Evolutionary conservation across 768 basidiomycete species (phyloP).

Genomic region (Pleurotus djamor): DNA sequence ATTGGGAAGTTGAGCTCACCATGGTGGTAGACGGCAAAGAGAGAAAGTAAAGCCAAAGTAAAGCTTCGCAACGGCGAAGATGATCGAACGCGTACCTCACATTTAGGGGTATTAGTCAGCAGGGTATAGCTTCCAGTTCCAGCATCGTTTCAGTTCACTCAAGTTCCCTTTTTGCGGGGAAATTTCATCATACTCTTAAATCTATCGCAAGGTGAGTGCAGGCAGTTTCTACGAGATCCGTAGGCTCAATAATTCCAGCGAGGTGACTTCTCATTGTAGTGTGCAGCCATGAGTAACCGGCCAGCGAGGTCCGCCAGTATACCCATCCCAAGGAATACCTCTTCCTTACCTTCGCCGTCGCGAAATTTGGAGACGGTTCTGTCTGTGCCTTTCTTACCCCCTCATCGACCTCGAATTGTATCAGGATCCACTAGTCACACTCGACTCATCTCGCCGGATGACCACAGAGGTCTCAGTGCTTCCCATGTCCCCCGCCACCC

Average conservation of each 20-base stretch:
- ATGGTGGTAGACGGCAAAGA: not conserved
- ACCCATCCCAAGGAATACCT: slow-evolving; percentile 54
- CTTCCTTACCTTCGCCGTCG: slow-evolving; percentile 38
- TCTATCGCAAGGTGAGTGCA: not conserved
- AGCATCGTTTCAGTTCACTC: not conserved
- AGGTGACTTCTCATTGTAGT: not conserved
- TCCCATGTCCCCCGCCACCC: slow-evolving; percentile 35
- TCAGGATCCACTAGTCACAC: slow-evolving; percentile 20
- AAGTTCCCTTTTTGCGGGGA: not conserved
- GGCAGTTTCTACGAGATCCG: not conserved
- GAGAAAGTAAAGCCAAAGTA: not conserved
- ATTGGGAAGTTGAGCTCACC: not conserved
- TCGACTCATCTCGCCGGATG: slow-evolving; percentile 26
- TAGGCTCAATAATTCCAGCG: not conserved
- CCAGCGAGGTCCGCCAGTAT: slow-evolving; percentile 66
- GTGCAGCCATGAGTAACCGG: slow-evolving; percentile 39
- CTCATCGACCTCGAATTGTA: slow-evolving; percentile 31
- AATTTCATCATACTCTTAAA: too few relatives aligned
- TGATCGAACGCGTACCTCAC: not conserved
- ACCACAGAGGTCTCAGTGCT: slow-evolving; percentile 33
- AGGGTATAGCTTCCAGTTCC: not conserved
- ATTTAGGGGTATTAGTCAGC: not conserved
- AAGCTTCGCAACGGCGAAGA: too few relatives aligned
- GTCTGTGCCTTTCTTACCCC: slow-evolving; percentile 52
- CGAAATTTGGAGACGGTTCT: slow-evolving; percentile 67